Evolutionary conservation across 352 stramenopile species (phyloP).

Genomic region (Phytophthora vignae): DNA sequence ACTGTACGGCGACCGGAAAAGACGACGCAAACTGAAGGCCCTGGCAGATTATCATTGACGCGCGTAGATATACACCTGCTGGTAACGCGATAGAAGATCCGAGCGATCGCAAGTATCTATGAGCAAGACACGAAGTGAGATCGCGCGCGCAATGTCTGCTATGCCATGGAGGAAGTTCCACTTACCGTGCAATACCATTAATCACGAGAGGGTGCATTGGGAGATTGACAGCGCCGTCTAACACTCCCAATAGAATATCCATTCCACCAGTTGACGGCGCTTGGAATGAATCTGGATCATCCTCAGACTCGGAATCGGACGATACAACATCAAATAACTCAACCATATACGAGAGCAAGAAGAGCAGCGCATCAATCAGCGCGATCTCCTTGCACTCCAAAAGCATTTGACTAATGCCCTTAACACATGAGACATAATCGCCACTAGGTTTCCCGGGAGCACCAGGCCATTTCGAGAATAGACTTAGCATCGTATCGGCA

Average conservation of each 20-base stretch:
- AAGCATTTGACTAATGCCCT: constrained; percentile 64
- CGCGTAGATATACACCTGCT: constrained; percentile 50
- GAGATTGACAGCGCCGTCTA: constrained; percentile 53
- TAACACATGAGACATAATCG: constrained; percentile 65
- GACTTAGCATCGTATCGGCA: constrained; percentile 79
- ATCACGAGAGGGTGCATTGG: constrained; percentile 71
- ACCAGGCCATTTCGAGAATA: constrained; percentile 86
- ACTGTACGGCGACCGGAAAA: constrained; percentile 52
- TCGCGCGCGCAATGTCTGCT: neutral
- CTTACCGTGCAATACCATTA: constrained; percentile 59
- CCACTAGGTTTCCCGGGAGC: constrained; percentile 37
- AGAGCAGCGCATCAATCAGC: constrained; percentile 72
- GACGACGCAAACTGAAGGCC: constrained; percentile 60
- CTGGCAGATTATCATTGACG: constrained; percentile 52
- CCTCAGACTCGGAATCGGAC: constrained; percentile 70
- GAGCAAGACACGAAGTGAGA: constrained; percentile 13
- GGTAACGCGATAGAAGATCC: constrained; percentile 63
- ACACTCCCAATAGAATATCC: constrained; percentile 59
- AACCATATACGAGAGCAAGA: constrained; percentile 77
- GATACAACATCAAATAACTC: constrained; percentile 87
- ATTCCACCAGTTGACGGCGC: constrained; percentile 51
- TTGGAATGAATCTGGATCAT: constrained; percentile 37
- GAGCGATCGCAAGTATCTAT: constrained; percentile 74
- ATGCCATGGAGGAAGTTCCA: neutral
- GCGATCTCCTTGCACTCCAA: constrained; percentile 58